Evolutionary conservation across 331 rosid genomes (phyloP).

Genomic region (Cydonia oblonga): DNA sequence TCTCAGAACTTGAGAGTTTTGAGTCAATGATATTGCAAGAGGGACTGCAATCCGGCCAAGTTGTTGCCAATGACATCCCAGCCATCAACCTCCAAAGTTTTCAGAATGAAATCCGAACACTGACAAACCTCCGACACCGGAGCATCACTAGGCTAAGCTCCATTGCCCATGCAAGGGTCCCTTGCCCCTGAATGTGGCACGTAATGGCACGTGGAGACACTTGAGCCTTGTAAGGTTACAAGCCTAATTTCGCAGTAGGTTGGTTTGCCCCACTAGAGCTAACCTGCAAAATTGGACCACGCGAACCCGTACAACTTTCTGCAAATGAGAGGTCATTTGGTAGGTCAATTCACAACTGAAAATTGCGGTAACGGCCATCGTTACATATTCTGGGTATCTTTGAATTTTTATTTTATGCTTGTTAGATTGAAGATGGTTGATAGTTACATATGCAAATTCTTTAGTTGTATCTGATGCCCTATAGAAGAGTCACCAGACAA

Average conservation of each 20-base stretch:
- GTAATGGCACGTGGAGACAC: conserved; percentile 5
- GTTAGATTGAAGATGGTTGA: neutral
- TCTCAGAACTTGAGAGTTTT: neutral
- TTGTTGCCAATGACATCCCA: no score
- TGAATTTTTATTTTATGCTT: neutral
- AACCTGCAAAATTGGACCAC: neutral
- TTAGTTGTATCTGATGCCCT: neutral
- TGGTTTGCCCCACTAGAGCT: neutral
- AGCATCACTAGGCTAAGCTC: no score
- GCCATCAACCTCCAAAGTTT: no score
- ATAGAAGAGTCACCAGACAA: no score
- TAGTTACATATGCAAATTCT: neutral
- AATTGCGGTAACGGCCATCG: conserved; percentile 24
- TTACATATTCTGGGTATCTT: neutral
- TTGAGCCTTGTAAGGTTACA: neutral
- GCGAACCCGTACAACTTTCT: neutral
- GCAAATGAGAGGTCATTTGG: neutral
- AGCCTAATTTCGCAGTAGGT: neutral
- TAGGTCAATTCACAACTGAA: conserved; percentile 14
- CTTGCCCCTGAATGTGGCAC: no score
- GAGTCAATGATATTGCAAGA: neutral
- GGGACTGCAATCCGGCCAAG: conserved; percentile 11
- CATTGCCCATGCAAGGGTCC: no score
- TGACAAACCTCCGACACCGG: neutral
- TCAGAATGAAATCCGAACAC: no score